phyloP scores from a whole-genome alignment of 306 rosid genomes.

The barrel medic (Medicago truncatula) region DNA sequence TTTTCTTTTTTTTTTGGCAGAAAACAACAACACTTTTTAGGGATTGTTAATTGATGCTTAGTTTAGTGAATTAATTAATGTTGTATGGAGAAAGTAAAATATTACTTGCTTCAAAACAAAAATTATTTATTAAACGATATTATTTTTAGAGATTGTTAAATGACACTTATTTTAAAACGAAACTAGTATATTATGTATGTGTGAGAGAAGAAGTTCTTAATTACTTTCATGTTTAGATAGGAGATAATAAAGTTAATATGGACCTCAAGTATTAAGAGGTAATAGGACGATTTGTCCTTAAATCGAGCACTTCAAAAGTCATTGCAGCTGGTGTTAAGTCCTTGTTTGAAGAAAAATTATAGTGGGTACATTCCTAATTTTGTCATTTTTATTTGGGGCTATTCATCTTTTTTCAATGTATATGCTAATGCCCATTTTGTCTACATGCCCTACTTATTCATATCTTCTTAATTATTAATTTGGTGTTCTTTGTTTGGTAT shows the following conservation, averaged over 20 bases:
- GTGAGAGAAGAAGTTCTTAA: neutral
- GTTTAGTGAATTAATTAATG: too few relatives aligned
- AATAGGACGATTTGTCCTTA: constrained; percentile 9
- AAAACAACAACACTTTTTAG: too few relatives aligned
- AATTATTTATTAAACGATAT: too few relatives aligned
- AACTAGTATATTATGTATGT: too few relatives aligned
- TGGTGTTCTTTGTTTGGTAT: constrained; percentile 25
- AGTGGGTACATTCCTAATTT: constrained; percentile 41
- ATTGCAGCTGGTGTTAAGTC: constrained; percentile 48
- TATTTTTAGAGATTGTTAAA: too few relatives aligned
- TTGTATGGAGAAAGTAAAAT: too few relatives aligned
- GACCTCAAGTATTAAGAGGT: constrained; percentile 35
- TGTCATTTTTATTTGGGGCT: constrained; percentile 42
- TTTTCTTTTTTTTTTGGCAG: too few relatives aligned
- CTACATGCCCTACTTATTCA: constrained; percentile 29
- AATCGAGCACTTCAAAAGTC: constrained; percentile 35
- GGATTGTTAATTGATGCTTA: too few relatives aligned
- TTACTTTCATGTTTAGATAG: neutral
- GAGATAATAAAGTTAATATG: constrained; percentile 27
- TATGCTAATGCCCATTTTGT: constrained; percentile 34
- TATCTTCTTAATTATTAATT: constrained; percentile 6
- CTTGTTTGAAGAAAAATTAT: constrained; percentile 45
- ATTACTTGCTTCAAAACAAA: too few relatives aligned
- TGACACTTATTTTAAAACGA: too few relatives aligned
- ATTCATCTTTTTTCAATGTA: constrained; percentile 28